Base-by-base conservation (phyloP, 495 filamentous ascomycete species). In the Annulohypoxylon bovei region DNA sequence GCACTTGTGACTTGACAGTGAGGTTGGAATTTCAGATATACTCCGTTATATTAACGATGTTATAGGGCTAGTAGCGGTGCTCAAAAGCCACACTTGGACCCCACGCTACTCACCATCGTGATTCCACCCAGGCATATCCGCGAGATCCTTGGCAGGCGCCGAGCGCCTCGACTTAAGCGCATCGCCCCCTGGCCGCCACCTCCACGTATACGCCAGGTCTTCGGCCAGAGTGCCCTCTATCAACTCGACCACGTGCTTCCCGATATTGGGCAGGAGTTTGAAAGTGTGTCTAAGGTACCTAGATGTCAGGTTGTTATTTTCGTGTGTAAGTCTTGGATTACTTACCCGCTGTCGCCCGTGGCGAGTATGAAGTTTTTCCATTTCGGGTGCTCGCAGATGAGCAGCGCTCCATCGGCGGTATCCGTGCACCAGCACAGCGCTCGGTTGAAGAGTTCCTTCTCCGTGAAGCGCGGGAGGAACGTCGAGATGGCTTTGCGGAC, bases 371-470 rank as follows among this genome's bases (percentile, higher is more conserved):
- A 66, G 35, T 75, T 75, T 52, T 68, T 71, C 72, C 72, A 75
- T 25, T 63, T 68, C 1, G 72, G 72, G 9, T 75, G 72, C 44
- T 75, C 72, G 55, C 72, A 75, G 6, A 75, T 69, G 4, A 75
- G 57, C 59, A 75, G 61, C 4, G 72, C 79, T 30, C 83, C 83
- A 65, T 88, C 85, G 28, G 79, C 80, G 18, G 81, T 86, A 69
- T 87, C 85, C 9, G 83, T 81, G 75, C 85, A 88, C 85, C 86
- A 89, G 62, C 86, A 89, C 44, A 89, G 66, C n/a, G 74, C 79
- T 55, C 79, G 81, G 57, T 79, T 71, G 28, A 86, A 83, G 20
- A 88, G 75, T 9, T 81, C 80, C 16, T 84, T 75, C 28, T 84
- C 72, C 23, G 77, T 78, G 32, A 88, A 76, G 11, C 68, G 70